These are phyloP conservation scores for Puccinellia tenuiflora DNA, from an alignment of 176 grass and related monocot genomes.

Conservation along the genomic window DNA sequence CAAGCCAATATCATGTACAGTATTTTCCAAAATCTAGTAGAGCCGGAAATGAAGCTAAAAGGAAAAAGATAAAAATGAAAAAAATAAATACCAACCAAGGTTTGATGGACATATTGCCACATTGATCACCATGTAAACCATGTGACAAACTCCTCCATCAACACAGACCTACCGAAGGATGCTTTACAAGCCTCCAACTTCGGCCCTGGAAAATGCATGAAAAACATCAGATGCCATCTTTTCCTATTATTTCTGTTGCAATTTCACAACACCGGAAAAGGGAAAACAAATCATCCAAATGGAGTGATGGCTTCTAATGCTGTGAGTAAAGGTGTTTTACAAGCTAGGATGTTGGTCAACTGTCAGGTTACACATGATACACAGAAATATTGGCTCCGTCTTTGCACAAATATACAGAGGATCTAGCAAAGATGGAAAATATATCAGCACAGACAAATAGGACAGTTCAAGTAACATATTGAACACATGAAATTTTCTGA, in stretches of 20 bases:
- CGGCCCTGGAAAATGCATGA: conserved; percentile 66
- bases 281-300: not conserved
- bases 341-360: not conserved
- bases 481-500: not conserved
- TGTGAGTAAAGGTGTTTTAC: conserved; percentile 2
- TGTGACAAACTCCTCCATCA: conserved; percentile 54
- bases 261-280: conserved; percentile 18
- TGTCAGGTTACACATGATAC: not conserved
- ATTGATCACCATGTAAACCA: conserved; percentile 54
- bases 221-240: conserved; percentile 37
- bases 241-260: conserved; percentile 16
- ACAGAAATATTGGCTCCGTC: not conserved
- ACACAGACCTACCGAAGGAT: conserved; percentile 62
- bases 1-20: not conserved
- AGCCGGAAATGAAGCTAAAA: not conserved
- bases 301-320: not conserved
- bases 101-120: conserved; percentile 62
- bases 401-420: not conserved
- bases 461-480: not conserved
- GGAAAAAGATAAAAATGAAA: not conserved
- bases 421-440: not conserved
- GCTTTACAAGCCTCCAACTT: conserved; percentile 69
- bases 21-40: conserved; percentile 17
- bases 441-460: conserved; percentile 2
- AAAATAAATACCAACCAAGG: conserved; percentile 33